Evolutionary conservation across 768 basidiomycete species (phyloP).

Genomic region (Ephemerocybe angulata): DNA sequence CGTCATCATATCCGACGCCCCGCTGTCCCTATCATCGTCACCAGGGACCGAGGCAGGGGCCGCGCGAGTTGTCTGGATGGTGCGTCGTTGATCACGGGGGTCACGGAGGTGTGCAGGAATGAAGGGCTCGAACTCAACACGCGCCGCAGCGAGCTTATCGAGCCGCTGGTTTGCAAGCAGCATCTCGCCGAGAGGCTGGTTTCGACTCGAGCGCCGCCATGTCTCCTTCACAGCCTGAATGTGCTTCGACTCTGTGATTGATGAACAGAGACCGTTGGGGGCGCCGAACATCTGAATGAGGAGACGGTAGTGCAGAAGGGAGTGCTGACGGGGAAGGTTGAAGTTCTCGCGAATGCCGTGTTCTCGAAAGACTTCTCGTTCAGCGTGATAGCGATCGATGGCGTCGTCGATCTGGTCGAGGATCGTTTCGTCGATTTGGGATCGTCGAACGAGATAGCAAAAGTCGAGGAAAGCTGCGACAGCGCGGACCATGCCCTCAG

Average conservation of each 20-base stretch:
- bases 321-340: conserved; percentile 1
- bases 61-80: not conserved
- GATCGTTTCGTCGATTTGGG: not conserved
- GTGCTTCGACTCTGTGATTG: conserved; percentile 19
- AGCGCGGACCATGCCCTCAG: conserved; percentile 14
- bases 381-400: not conserved
- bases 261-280: conserved; percentile 16
- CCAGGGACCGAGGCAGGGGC: not conserved
- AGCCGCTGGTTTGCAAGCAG: conserved; percentile 16
- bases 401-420: not conserved
- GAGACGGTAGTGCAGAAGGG: conserved; percentile 4
- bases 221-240: conserved; percentile 16
- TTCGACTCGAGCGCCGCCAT: conserved; percentile 5
- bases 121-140: not conserved
- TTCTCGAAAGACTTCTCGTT: not conserved
- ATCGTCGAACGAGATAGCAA: conserved; percentile 24
- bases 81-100: not conserved
- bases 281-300: conserved; percentile 8
- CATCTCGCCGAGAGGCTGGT: conserved; percentile 21
- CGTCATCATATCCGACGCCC: not conserved
- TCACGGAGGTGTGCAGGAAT: not conserved
- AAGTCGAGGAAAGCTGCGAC: conserved; percentile 29
- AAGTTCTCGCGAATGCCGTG: not conserved
- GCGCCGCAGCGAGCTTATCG: conserved; percentile 16
- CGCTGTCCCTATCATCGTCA: not conserved